A percentile compares a stretch with the other conserved stretches of the same genome.
phyloP scores from a whole-genome alignment of 495 filamentous ascomycete species.

The Lasiosphaeriaceae sp. region DNA sequence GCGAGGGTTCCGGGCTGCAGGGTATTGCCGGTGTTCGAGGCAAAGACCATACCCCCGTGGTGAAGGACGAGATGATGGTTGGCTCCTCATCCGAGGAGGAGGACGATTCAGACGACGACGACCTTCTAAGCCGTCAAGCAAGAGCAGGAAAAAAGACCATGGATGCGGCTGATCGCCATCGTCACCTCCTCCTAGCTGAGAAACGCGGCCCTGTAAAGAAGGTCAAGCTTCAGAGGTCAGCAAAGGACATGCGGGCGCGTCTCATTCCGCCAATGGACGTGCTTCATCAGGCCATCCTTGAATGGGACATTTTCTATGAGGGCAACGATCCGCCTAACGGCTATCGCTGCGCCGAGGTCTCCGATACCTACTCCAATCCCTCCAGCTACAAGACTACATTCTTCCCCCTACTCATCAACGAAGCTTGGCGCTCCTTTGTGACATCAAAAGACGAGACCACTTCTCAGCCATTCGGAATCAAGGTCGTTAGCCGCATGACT shows the following conservation, averaged over 20 bases:
- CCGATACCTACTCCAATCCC: slow-evolving; percentile 69
- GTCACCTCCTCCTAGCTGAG: slow-evolving; percentile 41
- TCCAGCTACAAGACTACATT: slow-evolving; percentile 82
- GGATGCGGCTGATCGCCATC: slow-evolving; percentile 50
- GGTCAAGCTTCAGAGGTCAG: slow-evolving; percentile 66
- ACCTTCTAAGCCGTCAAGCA: slow-evolving; percentile 45
- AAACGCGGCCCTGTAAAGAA: slow-evolving; percentile 74
- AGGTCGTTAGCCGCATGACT: slow-evolving; percentile 75
- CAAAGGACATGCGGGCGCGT: slow-evolving; percentile 90
- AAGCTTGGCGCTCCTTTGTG: slow-evolving; percentile 93
- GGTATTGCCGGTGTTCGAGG: slow-evolving; percentile 69
- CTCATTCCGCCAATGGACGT: slow-evolving; percentile 82
- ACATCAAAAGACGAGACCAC: slow-evolving; percentile 81
- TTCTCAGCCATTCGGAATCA: slow-evolving; percentile 76
- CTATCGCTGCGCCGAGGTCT: slow-evolving; percentile 68
- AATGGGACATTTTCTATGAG: slow-evolving; percentile 89
- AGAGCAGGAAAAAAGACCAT: slow-evolving; percentile 32
- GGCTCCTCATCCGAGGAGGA: slow-evolving; percentile 75
- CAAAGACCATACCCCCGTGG: slow-evolving; percentile 60
- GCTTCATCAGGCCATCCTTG: slow-evolving; percentile 78
- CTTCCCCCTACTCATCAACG: slow-evolving; percentile 82
- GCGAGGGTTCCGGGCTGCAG: slow-evolving; percentile 73
- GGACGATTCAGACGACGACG: slow-evolving; percentile 52
- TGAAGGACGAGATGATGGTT: slow-evolving; percentile 84
- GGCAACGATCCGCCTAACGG: slow-evolving; percentile 78